Conservation (phyloP, 805 yeast genomes). For the Maudiozyma bulderi region DNA sequence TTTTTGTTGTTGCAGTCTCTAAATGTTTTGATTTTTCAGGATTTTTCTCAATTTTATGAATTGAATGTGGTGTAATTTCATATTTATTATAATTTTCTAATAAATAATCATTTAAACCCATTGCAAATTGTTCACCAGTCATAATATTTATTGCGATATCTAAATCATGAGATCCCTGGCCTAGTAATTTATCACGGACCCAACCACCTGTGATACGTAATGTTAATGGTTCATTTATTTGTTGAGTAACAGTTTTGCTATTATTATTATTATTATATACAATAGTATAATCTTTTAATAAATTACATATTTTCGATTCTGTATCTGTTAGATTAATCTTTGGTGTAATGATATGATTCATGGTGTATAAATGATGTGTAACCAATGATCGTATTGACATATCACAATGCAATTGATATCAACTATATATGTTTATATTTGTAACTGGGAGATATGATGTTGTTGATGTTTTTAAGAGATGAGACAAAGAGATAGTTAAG, state of each 20-base stretch:
- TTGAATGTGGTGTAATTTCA: slow-evolving; percentile 31
- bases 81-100: slow-evolving; percentile 25
- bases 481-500: too few relatives aligned
- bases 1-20: slow-evolving; percentile 89
- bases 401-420: too few relatives aligned
- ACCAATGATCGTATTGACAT: too few relatives aligned
- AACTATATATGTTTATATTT: too few relatives aligned
- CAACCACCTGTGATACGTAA: slow-evolving; percentile 90
- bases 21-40: slow-evolving; percentile 94
- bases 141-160: slow-evolving; percentile 83
- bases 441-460: too few relatives aligned
- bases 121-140: slow-evolving; percentile 82
- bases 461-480: too few relatives aligned
- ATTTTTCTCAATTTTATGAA: slow-evolving; percentile 80
- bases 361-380: too few relatives aligned
- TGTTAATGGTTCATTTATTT: slow-evolving; percentile 12
- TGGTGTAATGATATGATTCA: not conserved
- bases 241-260: not conserved
- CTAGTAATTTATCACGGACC: slow-evolving; percentile 91
- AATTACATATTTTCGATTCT: slow-evolving; percentile 21
- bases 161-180: slow-evolving; percentile 71
- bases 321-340: slow-evolving; percentile 7
- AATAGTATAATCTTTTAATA: slow-evolving; percentile 24
- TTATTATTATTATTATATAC: slow-evolving; percentile 8
- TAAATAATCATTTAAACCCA: slow-evolving; percentile 45